These are phyloP conservation scores for Meyerozyma guilliermondii DNA, from an alignment of 1,139 yeast genomes.

Conservation along the genomic window DNA sequence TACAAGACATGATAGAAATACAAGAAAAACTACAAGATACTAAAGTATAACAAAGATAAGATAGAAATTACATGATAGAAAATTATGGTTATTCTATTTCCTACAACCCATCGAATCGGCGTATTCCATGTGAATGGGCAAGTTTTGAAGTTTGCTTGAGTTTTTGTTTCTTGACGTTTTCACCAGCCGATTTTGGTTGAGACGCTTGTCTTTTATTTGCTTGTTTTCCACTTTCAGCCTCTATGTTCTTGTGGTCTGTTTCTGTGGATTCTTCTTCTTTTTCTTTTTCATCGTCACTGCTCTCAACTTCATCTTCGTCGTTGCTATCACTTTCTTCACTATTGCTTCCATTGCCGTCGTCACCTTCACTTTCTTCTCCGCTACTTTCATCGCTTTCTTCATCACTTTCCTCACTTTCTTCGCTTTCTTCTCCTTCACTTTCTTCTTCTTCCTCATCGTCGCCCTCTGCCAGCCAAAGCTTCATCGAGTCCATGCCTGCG, in stretches of 20 bases:
- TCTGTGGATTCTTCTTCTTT: slow-evolving; percentile 3
- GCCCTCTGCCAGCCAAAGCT: slow-evolving; percentile 55
- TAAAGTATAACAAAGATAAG: not conserved
- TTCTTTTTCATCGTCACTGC: slow-evolving; percentile 10
- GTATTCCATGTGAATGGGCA: slow-evolving; percentile 63
- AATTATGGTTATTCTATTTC: too few relatives aligned
- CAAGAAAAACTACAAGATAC: too few relatives aligned
- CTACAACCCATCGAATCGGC: slow-evolving; percentile 58
- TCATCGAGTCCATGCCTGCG: slow-evolving; percentile 77
- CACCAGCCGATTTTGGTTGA: not conserved
- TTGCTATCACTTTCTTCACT: slow-evolving; percentile 6
- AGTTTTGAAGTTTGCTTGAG: slow-evolving; percentile 34
- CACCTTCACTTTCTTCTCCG: slow-evolving; percentile 10
- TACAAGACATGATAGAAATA: too few relatives aligned
- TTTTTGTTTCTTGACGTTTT: slow-evolving; percentile 20
- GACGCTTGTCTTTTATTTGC: slow-evolving; percentile 2
- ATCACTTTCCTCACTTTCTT: slow-evolving; percentile 18
- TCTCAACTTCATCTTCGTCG: slow-evolving; percentile 1
- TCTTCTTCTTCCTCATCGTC: slow-evolving; percentile 15
- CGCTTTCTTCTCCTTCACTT: slow-evolving; percentile 11
- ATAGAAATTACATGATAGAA: too few relatives aligned
- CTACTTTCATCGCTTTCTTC: slow-evolving; percentile 10
- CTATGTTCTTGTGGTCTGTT: not conserved
- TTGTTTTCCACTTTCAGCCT: not conserved
- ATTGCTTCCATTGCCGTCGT: slow-evolving; percentile 8